Evolutionary conservation across 805 yeast species (phyloP).

Genomic region (Yarrowia osloensis): DNA sequence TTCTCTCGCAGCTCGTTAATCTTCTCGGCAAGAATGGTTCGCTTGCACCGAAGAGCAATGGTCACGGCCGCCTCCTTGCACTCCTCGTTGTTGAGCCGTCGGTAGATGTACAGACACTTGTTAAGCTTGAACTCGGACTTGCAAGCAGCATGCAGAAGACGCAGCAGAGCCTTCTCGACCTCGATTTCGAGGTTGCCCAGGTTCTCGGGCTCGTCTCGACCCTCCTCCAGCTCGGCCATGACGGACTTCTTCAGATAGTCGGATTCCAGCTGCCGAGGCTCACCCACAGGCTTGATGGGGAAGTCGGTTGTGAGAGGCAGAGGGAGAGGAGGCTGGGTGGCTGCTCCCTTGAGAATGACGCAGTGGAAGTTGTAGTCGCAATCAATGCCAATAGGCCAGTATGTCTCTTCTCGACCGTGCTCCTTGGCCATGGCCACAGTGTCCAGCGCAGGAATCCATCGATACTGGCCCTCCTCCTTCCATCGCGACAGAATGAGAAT

Average conservation of each 20-base stretch:
- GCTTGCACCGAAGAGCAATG: conserved; percentile 74
- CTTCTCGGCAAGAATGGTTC: conserved; percentile 54
- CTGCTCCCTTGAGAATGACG: conserved; percentile 67
- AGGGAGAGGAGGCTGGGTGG: conserved; percentile 76
- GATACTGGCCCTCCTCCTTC: conserved; percentile 73
- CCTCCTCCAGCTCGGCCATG: conserved; percentile 35
- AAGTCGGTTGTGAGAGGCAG: conserved; percentile 81
- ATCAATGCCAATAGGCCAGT: conserved; percentile 87
- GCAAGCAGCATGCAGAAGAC: conserved; percentile 74
- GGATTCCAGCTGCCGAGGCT: conserved; percentile 36
- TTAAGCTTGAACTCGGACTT: conserved; percentile 56
- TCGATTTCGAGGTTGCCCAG: conserved; percentile 45
- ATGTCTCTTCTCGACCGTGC: conserved; percentile 58
- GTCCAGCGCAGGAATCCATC: conserved; percentile 85
- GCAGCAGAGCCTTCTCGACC: conserved; percentile 76
- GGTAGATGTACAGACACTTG: conserved; percentile 70
- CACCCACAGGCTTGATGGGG: conserved; percentile 66
- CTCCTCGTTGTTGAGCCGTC: conserved; percentile 69
- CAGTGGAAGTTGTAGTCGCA: conserved; percentile 66
- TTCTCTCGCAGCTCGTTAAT: conserved; percentile 56
- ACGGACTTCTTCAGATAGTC: conserved; percentile 38
- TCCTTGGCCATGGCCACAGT: conserved; percentile 49
- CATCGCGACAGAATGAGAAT: conserved; percentile 72
- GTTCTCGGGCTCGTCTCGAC: conserved; percentile 47
- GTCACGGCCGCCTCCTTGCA: conserved; percentile 82